phyloP scores from a whole-genome alignment of 495 filamentous ascomycete species.

The Coniosporium apollinis region DNA sequence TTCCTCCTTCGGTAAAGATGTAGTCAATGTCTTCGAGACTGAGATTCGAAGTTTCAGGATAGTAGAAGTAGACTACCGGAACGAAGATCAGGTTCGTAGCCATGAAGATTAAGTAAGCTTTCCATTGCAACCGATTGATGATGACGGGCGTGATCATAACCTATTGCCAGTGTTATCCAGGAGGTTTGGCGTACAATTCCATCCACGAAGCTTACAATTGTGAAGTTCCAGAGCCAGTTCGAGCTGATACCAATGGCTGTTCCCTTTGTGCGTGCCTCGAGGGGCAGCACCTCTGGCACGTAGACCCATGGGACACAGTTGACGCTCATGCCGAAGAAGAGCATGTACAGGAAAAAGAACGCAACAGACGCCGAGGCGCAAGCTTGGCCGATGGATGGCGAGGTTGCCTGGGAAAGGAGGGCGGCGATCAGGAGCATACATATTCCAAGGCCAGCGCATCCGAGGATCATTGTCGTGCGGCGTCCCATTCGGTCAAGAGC shows the following conservation, averaged over 20 bases:
- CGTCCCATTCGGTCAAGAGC: conserved; percentile 28
- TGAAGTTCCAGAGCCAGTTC: conserved; percentile 32
- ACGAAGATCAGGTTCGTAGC: conserved; percentile 21
- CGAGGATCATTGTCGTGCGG: conserved; percentile 41
- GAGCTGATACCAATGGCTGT: conserved; percentile 27
- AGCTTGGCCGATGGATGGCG: conserved; percentile 11
- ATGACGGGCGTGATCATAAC: conserved; percentile 21
- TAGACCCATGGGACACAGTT: conserved; percentile 33
- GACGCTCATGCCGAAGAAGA: conserved; percentile 30
- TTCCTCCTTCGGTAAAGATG: conserved; percentile 9
- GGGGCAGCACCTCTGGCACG: conserved; percentile 29
- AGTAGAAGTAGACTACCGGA: conserved; percentile 29
- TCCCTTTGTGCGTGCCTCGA: conserved; percentile 27
- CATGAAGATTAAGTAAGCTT: conserved; percentile 17
- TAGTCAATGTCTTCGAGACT: conserved; percentile 23
- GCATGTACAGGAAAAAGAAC: conserved; percentile 35
- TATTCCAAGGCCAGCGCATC: conserved; percentile 31
- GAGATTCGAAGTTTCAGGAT: conserved; percentile 21
- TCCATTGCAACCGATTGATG: conserved; percentile 13
- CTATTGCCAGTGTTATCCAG: no score
- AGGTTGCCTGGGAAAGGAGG: conserved; percentile 31
- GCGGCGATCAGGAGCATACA: conserved; percentile 36
- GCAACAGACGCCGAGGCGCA: conserved; percentile 26
- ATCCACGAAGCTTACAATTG: no score
- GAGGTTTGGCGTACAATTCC: no score